A percentile compares a stretch with the other conserved stretches of the same genome.
Conservation (phyloP, 352 stramenopile species). For the Globisporangium paroecandrum region DNA sequence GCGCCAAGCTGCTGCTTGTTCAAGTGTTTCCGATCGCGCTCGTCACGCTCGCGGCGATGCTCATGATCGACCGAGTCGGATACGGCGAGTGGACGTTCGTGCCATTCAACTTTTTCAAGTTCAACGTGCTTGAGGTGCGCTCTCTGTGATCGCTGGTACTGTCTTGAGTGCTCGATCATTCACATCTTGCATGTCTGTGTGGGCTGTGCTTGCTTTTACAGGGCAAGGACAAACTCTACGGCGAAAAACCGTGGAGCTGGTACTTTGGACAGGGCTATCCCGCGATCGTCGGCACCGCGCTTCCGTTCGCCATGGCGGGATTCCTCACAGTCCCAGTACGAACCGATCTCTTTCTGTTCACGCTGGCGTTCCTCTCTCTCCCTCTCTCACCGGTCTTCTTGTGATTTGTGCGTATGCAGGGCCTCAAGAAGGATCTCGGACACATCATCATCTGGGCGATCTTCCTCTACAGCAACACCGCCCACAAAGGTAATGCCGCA, state of each 20-base stretch:
- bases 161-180: background rate
- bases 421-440: conserved; percentile 63
- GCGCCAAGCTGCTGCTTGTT: conserved; percentile 32
- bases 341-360: background rate
- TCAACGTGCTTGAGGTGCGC: conserved; percentile 78
- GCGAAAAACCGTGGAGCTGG: conserved; percentile 77
- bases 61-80: conserved; percentile 68
- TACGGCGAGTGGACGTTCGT: conserved; percentile 87
- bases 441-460: conserved; percentile 65
- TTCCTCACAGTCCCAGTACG: conserved; percentile 58
- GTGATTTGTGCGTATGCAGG: conserved; percentile 19
- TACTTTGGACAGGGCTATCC: conserved; percentile 83
- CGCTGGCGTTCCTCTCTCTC: background rate
- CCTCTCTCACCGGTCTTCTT: conserved; percentile 2
- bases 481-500: conserved; percentile 69
- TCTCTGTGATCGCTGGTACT: background rate
- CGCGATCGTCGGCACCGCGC: conserved; percentile 55
- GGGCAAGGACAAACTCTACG: conserved; percentile 81
- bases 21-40: conserved; percentile 61
- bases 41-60: conserved; percentile 46
- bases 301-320: conserved; percentile 46
- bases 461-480: conserved; percentile 70
- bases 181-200: background rate
- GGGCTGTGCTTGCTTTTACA: conserved; percentile 18
- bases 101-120: conserved; percentile 83